Conservation (phyloP, 2,329 filamentous ascomycete genomes). For the Neonectria hederae region DNA sequence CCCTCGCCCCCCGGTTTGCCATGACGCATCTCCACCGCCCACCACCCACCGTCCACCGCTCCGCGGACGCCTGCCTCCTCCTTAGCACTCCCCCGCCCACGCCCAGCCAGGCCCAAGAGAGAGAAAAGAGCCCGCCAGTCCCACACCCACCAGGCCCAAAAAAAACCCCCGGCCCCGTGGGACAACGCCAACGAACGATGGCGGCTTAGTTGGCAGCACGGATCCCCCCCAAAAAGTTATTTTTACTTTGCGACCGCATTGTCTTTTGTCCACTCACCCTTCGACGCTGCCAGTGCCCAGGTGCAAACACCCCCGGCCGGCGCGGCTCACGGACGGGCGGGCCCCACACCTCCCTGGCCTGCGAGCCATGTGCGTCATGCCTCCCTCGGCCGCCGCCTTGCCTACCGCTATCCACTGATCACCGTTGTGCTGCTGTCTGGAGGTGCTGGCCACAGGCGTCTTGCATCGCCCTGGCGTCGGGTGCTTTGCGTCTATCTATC, state of each 20-base stretch:
- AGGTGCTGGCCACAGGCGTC: neutral
- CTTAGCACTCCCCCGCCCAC: constrained; percentile 8
- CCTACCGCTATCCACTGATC: constrained; percentile 14
- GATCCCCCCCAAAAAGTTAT: constrained; percentile 42
- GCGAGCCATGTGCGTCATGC: constrained; percentile 43
- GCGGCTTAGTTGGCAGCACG: constrained; percentile 35
- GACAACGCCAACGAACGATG: constrained; percentile 28
- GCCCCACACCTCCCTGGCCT: constrained; percentile 17
- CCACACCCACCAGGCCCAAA: constrained; percentile 2
- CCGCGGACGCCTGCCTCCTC: constrained; percentile 25
- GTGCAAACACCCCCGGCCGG: constrained; percentile 10
- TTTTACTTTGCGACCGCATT: constrained; percentile 42
- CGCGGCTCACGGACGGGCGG: constrained; percentile 17
- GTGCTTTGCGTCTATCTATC: neutral
- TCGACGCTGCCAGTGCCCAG: neutral
- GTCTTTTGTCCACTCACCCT: constrained; percentile 39
- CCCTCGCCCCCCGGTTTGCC: constrained; percentile 18
- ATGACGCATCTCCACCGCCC: constrained; percentile 25
- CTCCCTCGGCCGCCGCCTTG: constrained; percentile 15
- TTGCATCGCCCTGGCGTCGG: neutral
- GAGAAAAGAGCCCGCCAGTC: constrained; percentile 1
- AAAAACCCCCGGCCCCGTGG: constrained; percentile 15
- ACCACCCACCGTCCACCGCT: constrained; percentile 19
- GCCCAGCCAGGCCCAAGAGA: constrained; percentile 7
- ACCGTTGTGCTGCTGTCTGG: constrained; percentile 13